Conservation (phyloP, 768 basidiomycete genomes). For the Glaciozyma martinii region DNA sequence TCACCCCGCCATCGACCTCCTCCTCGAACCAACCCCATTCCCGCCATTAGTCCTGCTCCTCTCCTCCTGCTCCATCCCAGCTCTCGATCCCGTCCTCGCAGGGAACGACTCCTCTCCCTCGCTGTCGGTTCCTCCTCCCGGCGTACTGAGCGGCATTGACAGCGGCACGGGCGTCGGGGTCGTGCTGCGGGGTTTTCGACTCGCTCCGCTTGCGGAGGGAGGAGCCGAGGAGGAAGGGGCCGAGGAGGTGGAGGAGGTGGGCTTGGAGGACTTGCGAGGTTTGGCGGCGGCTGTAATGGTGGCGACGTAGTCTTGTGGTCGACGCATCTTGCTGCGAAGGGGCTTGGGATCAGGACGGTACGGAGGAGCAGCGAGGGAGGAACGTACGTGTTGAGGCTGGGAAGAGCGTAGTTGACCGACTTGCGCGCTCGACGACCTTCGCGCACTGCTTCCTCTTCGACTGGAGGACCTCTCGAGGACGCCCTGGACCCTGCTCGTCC, state of each 20-base stretch:
- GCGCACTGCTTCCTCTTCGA: constrained; percentile 1
- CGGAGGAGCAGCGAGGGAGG: not conserved
- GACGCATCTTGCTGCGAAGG: constrained; percentile 29
- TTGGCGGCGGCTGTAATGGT: constrained; percentile 10
- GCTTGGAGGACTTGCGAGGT: constrained; percentile 23
- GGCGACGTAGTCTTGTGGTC: constrained; percentile 30
- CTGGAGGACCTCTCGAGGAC: not conserved
- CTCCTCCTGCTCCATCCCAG: constrained; percentile 18
- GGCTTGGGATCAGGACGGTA: not conserved
- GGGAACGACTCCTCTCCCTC: constrained; percentile 1
- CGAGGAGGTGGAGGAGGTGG: not conserved
- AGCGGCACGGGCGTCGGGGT: constrained; percentile 8
- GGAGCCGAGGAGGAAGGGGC: not conserved
- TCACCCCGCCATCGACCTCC: constrained; percentile 9
- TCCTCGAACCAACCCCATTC: not conserved
- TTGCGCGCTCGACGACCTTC: constrained; percentile 30
- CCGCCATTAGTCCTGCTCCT: too few relatives aligned
- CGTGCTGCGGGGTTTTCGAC: constrained; percentile 75
- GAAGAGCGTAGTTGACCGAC: constrained; percentile 34
- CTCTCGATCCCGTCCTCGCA: constrained; percentile 41
- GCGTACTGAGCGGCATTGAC: too few relatives aligned
- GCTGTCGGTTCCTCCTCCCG: not conserved
- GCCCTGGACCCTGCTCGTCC: not conserved
- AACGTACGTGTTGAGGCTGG: constrained; percentile 33
- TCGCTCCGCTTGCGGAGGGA: constrained; percentile 47